Base-by-base conservation (phyloP, 352 stramenopile species). In the Phytopythium oedochilum region DNA sequence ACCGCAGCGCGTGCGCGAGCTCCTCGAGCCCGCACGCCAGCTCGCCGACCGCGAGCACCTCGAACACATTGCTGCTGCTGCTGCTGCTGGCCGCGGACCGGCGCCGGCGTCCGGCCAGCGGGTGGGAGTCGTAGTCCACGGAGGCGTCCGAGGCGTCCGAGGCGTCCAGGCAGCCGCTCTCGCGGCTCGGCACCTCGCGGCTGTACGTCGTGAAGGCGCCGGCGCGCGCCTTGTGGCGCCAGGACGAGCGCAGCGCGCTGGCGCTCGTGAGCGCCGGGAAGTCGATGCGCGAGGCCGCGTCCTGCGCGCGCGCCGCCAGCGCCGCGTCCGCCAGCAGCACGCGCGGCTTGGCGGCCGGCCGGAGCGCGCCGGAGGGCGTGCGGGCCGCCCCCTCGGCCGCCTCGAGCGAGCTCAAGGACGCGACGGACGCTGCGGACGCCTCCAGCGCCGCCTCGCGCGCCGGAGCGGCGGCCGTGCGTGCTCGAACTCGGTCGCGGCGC, bases 281-380 rank as follows among this genome's bases (percentile, higher is more conserved):
- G 45, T 52, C 45, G 29, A 52, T 52, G 45, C 83, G 75, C 34
- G 83, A 83, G 8, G 85, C 83, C 59, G 92, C 92, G 60, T 83
- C 83, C 11, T 81, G 78, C 50, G 85, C 85, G 47, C 80, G 77
- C 10, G 81, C 83, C 50, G 90, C 83, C 9, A 83, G 81, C 66
- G 92, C 78, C 44, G 68, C 69, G 59, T 78, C 74, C 53, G 73
- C 48, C 61, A 78, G 28, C 29, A 40, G 45, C 45, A 52, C 45
- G 43, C 43, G 43, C 23, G 23, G 1, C 43, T 32, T 49, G 20
- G 25, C 23, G n/a, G n/a, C n/a, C n/a, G n/a, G n/a, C n/a, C n/a
- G n/a, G n/a, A n/a, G n/a, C n/a, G n/a, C n/a, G n/a, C n/a, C n/a
- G n/a, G n/a, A n/a, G n/a, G n/a, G n/a, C n/a, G n/a, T n/a, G n/a